Base-by-base conservation (phyloP, 1,139 yeast species). In the Torulaspora globosa region DNA sequence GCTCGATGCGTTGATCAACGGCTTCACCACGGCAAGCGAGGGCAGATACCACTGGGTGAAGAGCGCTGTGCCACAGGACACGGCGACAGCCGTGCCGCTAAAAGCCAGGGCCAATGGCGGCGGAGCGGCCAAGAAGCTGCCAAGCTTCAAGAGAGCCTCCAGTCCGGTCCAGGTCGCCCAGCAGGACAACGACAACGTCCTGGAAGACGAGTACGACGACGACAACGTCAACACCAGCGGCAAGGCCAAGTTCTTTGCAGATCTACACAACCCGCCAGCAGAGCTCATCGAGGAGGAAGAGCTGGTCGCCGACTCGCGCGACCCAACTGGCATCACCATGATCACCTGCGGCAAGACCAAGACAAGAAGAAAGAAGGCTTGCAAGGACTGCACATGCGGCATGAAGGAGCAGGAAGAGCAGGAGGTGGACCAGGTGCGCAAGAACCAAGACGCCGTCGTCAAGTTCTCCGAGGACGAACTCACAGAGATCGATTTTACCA, bases 331-430 rank as follows among this genome's bases (percentile, higher is more conserved):
- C 10, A 61, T 71, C 14, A 64, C 69, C 2, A 66, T 72, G 48
- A 64, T 71, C 28, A 68, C 72, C 38, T 67, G 69, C 43, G 63
- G 52, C 70, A 78, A 42, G 66, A 67, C 52, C 63, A 58, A 60
- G 50, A 58, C 80, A 47, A 78, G 76, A 62, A 76, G 90, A 68
- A 80, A 85, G 70, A 84, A 77, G 67, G 95, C 98, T 0, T 94
- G 99, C 72, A 92, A 89, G 69, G 97, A 92, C 68, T 94, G 98
- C 67, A 84, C 97, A 0, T 94, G 99, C 72, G 98, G 98, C 6
- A 75, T 92, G 54, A 88, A 84, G 57, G 98, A 92, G 65, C 68
- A 76, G 48, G 89, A 84, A 66, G 89, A 80, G 50, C 82, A 76
- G 55, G 78, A 76, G 52, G 56, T 66, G 60, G 57, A 73, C 69